Evolutionary conservation across 495 filamentous ascomycete genomes (phyloP), one percentile per base, ranked within the genome.

Genomic region (Tetracladium marchalianum): DNA sequence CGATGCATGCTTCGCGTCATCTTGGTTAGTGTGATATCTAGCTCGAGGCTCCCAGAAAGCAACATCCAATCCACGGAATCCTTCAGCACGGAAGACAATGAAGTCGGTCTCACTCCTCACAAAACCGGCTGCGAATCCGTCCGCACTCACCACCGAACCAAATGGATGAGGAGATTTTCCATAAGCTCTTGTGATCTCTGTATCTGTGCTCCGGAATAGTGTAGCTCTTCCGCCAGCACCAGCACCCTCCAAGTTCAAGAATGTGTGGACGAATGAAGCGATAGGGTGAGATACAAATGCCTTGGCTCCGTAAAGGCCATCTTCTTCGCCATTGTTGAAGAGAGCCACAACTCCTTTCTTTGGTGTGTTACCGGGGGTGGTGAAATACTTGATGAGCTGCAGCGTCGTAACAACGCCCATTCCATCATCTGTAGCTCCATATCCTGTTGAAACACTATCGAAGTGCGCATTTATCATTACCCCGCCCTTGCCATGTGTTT

Each of bases 301-400:
- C 50, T 82, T 76, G 34, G 92, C 88, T 4, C 92, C 92, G 58
- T 92, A 90, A 37, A 98, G 70, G 45, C 76, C 92, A 59, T 97
- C 88, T 65, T 98, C 92, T 65, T 98, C 92, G 42, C 87, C 90
- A 56, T 97, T 96, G 66, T 98, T 98, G 51, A 98, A 70, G 35
- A 98, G 67, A 19, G 84, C 77, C 17, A 98, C 82, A 34, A 98
- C 69, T 1, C 89, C 90, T 52, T 76, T 76, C 52, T 81, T 81
- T 2, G 87, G 87, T 52, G 75, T 80, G 56, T 90, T 76, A n/a
- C 73, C 82, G 4, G 77, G 68, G 7, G 76, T 77, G 5, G 86
- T 85, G 62, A 96, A 97, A 61, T 95, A 84, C 46, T 81, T 80
- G 46, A 98, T 71, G n/a, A 96, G 65, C 57, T 96, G 90, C 39